Evolutionary conservation across 305 asterid species (phyloP).

Genomic region (Solanum chacoense): DNA sequence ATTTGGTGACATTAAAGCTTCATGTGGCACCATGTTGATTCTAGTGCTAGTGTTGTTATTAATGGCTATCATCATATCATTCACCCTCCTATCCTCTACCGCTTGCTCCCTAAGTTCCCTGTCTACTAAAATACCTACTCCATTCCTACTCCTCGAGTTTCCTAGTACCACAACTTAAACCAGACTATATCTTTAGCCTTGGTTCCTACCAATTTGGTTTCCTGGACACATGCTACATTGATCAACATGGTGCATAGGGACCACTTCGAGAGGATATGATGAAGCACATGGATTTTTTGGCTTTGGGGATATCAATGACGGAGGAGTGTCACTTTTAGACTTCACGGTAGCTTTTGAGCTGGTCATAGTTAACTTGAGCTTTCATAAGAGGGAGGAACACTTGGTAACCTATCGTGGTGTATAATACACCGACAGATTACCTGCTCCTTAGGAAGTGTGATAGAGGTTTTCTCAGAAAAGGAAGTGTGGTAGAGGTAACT

Average conservation of each 20-base stretch:
- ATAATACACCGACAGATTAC: background rate
- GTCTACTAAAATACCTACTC: background rate
- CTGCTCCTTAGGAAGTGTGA: background rate
- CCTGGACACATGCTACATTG: background rate
- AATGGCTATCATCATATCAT: background rate
- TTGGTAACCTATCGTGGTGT: background rate
- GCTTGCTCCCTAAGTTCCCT: background rate
- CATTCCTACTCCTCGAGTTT: background rate
- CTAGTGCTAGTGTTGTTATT: background rate
- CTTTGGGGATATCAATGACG: background rate
- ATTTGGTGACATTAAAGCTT: background rate
- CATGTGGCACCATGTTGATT: background rate
- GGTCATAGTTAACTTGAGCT: background rate
- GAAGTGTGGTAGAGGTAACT: background rate
- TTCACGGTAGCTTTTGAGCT: background rate
- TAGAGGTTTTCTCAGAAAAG: background rate
- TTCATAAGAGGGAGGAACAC: background rate
- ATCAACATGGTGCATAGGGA: background rate
- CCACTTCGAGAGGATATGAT: background rate
- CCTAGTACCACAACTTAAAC: background rate
- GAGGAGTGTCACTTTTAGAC: background rate
- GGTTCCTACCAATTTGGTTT: background rate
- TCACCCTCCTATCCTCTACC: background rate
- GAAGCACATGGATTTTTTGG: background rate
- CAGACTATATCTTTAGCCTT: background rate